Base-by-base conservation (phyloP, 2,329 filamentous ascomycete genomes). In the Mollisia scopiformis region DNA sequence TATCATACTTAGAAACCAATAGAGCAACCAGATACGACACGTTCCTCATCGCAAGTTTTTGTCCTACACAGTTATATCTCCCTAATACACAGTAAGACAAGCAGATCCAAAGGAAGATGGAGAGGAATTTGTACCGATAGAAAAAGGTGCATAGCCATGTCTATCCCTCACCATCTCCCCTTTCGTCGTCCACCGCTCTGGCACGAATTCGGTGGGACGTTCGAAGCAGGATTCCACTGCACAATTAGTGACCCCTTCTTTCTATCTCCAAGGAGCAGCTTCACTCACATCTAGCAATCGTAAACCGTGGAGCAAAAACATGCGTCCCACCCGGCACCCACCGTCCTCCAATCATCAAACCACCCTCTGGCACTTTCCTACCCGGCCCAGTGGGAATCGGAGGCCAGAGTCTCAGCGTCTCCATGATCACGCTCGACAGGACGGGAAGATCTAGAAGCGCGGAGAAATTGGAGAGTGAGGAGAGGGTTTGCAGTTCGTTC, bases 341-440 rank as follows among this genome's bases (percentile, higher is more conserved):
- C n/a, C 27, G 27, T n/a, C 33, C 59, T 7, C 6, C 35, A 14
- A 61, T 41, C 3, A 2, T 49, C 6, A 61, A 21, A 4, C 77
- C 77, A 27, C 75, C 67, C 0, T 71, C 67, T 0, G 76, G 74
- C 2, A 76, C 76, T 35, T 73, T 63, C 3, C 77, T 65, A 41
- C 71, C 72, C 6, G 74, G 30, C 1, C 74, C 76, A 0, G 71
- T 72, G 0, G 73, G 71, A 0, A 77, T 70, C 0, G 76, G 64
- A 0, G 76, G 75, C 25, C 72, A 66, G 3, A 78, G 66, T 1
- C 76, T 71, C 28, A 78, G 68, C 0, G 72, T 54, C 62, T 80
- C 78, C 50, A 78, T 69, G 49, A 79, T 73, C 46, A 68, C 67
- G 6, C 73, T 76, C 27, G 72, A 66, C n/a, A 77, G 71, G 14